phyloP scores from a whole-genome alignment of 2,329 filamentous ascomycete genomes.

The Fusarium compactum region DNA sequence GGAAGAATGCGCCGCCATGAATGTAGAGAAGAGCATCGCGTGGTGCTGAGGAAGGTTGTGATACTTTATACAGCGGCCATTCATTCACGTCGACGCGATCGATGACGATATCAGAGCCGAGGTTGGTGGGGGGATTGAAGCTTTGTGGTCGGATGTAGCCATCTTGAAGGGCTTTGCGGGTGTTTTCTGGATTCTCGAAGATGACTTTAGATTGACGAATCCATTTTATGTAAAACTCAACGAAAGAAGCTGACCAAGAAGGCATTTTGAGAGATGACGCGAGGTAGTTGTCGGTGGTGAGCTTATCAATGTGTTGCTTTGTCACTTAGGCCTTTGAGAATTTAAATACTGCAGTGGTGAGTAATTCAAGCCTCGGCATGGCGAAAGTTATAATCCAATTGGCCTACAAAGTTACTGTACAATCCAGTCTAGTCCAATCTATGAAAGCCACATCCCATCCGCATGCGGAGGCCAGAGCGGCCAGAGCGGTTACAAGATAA shows the following conservation, averaged over 20 bases:
- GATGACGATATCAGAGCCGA: not conserved
- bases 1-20: not conserved
- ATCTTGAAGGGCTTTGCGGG: not conserved
- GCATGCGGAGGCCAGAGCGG: not conserved
- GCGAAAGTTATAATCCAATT: not conserved
- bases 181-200: not conserved
- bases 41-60: not conserved
- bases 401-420: too few species aligned
- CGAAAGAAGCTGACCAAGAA: not conserved
- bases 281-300: too few species aligned
- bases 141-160: not conserved
- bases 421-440: too few species aligned
- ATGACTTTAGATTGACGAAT: not conserved
- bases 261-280: not conserved
- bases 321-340: too few species aligned
- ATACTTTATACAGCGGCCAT: slow-evolving; percentile 1
- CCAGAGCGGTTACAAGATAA: not conserved
- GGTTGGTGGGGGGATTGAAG: not conserved
- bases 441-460: not conserved
- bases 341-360: not conserved
- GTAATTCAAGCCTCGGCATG: not conserved
- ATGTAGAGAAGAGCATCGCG: slow-evolving; percentile 6
- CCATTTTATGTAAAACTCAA: not conserved
- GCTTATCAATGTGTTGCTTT: too few species aligned
- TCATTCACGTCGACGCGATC: slow-evolving; percentile 7